Percentiles rank a stretch among this genome's conserved stretches.
These are phyloP conservation scores for Podospora pseudoanserina DNA, from an alignment of 495 filamentous ascomycete genomes.

Conservation along the genomic window DNA sequence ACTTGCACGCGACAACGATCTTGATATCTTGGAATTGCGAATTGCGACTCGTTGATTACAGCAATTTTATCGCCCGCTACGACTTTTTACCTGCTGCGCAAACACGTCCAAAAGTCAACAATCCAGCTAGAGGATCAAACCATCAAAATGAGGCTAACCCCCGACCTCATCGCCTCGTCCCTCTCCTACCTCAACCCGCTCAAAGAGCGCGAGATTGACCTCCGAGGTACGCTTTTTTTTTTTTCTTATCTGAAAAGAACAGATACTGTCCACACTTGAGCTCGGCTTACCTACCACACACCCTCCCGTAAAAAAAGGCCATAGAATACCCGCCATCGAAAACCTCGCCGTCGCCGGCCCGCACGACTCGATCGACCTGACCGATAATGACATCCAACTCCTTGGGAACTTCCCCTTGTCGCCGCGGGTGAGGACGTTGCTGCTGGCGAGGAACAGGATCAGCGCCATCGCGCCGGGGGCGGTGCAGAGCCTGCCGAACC, in stretches of 20 bases:
- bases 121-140: not conserved
- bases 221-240: slow-evolving; percentile 86
- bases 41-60: not conserved
- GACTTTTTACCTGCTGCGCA: not conserved
- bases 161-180: slow-evolving; percentile 85
- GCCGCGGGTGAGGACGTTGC: slow-evolving; percentile 77
- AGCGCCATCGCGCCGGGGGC: slow-evolving; percentile 71
- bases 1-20: slow-evolving; percentile 2
- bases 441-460: slow-evolving; percentile 87
- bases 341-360: slow-evolving; percentile 91
- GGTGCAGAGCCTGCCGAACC: slow-evolving; percentile 56
- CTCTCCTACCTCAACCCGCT: slow-evolving; percentile 96
- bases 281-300: slow-evolving; percentile 51
- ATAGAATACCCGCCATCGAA: slow-evolving; percentile 96
- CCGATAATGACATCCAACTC: slow-evolving; percentile 91
- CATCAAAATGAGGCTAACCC: slow-evolving; percentile 79
- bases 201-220: slow-evolving; percentile 96
- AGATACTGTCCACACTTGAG: slow-evolving; percentile 75
- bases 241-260: slow-evolving; percentile 67
- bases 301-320: slow-evolving; percentile 55
- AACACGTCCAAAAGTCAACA: not conserved
- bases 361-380: slow-evolving; percentile 95
- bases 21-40: not conserved
- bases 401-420: slow-evolving; percentile 93
- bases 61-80: too few relatives aligned